These are phyloP conservation scores for Trypanosoma theileri DNA, from an alignment of 208 protist genomes.

Conservation along the genomic window DNA sequence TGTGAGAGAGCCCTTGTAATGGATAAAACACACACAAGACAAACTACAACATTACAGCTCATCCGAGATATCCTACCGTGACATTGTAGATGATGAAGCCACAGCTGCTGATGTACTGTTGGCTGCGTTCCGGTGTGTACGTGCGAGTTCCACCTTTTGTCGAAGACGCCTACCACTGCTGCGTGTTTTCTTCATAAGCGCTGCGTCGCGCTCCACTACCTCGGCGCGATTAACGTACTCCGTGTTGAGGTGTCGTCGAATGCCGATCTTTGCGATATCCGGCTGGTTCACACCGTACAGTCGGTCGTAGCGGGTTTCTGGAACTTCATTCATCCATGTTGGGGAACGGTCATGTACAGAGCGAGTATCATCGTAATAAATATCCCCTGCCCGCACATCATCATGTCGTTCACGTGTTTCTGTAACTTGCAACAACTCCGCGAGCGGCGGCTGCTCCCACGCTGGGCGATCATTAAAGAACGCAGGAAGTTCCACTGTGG, in stretches of 20 bases:
- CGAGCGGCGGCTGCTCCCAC: conserved; percentile 75
- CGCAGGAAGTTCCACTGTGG: conserved; percentile 65
- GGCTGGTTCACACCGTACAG: conserved; percentile 85
- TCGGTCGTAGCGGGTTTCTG: conserved; percentile 88
- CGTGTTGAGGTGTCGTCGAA: conserved; percentile 75
- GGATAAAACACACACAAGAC: background rate
- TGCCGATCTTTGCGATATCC: conserved; percentile 83
- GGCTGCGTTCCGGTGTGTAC: conserved; percentile 75
- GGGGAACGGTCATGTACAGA: conserved; percentile 75
- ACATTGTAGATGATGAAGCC: conserved; percentile 1
- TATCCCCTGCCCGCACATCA: conserved; percentile 81
- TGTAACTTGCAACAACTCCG: conserved; percentile 58
- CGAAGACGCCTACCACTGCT: conserved; percentile 72
- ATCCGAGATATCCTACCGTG: background rate
- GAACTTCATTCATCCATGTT: conserved; percentile 88
- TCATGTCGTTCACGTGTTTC: conserved; percentile 56
- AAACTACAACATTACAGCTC: background rate
- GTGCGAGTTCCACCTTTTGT: conserved; percentile 61
- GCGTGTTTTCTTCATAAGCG: conserved; percentile 68
- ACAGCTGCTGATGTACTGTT: too few species aligned
- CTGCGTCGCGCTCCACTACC: conserved; percentile 76
- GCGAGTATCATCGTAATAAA: conserved; percentile 71
- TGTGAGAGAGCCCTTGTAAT: too few species aligned
- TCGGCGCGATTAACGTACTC: conserved; percentile 84
- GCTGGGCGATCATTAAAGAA: conserved; percentile 75